Base-by-base conservation (phyloP, 345 rosid species). In the Schrenkiella parvula region DNA sequence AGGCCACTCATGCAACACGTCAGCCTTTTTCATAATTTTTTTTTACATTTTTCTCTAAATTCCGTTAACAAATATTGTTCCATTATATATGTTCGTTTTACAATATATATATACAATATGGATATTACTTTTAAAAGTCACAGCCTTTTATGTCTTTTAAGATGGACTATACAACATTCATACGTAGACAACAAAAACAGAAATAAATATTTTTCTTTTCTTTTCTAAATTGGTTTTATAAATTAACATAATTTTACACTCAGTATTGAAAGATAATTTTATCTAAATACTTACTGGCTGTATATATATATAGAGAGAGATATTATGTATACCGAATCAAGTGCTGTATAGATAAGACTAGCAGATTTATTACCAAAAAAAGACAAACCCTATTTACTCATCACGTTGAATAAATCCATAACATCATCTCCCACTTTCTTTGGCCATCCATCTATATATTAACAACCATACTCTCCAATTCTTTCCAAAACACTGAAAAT, bases 401-500 rank as follows among this genome's bases (percentile, higher is more conserved):
- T 37, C 48, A 73, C 65, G 58, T 73, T 53, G 70, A 64, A 73
- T 41, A 64, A 72, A 53, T 35, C 70, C 23, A 1, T 13, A 38
- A 26, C 21, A 41, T 35, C 60, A 72, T 62, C 32, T 42, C 39
- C 77, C 77, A 73, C 71, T 73, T 34, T 73, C 48, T 18, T 17
- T 26, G 59, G 58, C 46, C 58, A 54, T 55, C 57, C 8, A 1
- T 13, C 37, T 73, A 39, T 73, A 73, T 73, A 73, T 64, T 15
- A 23, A 64, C 77, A 32, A 42, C 64, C 77, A 29, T 25, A 64
- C 70, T 31, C 69, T 29, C 70, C n/a, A 31, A 13, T 10, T 63
- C 60, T 29, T n/a, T 15, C 21, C 63, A 52, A 23, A 53, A 11
- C 32, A 55, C 31, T 46, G 4, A 17, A 44, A 64, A 53, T 1